A percentile compares a stretch with the other conserved stretches of the same genome.
These are phyloP conservation scores for Thermothelomyces thermophilus DNA, from an alignment of 2,329 filamentous ascomycete species.

Conservation along the genomic window DNA sequence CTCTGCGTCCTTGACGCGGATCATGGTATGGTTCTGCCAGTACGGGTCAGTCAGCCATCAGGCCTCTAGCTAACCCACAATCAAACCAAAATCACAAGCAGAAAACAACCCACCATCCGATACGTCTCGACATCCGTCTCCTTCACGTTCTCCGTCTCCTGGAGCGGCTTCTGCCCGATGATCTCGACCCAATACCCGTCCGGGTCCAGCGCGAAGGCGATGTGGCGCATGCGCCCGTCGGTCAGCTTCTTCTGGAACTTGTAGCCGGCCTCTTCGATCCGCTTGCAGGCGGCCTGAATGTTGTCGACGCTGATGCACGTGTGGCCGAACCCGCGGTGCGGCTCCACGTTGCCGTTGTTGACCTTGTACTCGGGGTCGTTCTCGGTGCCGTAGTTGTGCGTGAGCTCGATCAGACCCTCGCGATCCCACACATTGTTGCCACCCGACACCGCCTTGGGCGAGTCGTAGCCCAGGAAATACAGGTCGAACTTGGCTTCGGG, in stretches of 20 bases:
- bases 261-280: constrained; percentile 85
- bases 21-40: constrained; percentile 78
- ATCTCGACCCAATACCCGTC: constrained; percentile 86
- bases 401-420: constrained; percentile 83
- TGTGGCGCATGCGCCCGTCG: constrained; percentile 79
- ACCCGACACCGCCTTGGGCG: constrained; percentile 63
- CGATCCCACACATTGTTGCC: constrained; percentile 71
- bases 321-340: constrained; percentile 77
- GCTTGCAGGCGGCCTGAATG: constrained; percentile 82
- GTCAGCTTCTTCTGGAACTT: constrained; percentile 90
- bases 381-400: constrained; percentile 83
- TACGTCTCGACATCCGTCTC: constrained; percentile 71
- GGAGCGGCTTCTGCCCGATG: constrained; percentile 63
- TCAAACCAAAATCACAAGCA: too few relatives aligned
- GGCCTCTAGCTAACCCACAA: neutral
- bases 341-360: constrained; percentile 87
- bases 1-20: constrained; percentile 78
- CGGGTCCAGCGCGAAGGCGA: constrained; percentile 85
- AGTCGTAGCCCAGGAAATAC: constrained; percentile 90
- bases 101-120: constrained; percentile 47
- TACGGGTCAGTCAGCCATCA: neutral
- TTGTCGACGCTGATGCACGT: constrained; percentile 77
- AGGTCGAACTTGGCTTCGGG: constrained; percentile 89
- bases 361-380: constrained; percentile 71
- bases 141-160: constrained; percentile 64